Evolutionary conservation across 306 rosid species (phyloP).

Genomic region (Cajanus cajan): DNA sequence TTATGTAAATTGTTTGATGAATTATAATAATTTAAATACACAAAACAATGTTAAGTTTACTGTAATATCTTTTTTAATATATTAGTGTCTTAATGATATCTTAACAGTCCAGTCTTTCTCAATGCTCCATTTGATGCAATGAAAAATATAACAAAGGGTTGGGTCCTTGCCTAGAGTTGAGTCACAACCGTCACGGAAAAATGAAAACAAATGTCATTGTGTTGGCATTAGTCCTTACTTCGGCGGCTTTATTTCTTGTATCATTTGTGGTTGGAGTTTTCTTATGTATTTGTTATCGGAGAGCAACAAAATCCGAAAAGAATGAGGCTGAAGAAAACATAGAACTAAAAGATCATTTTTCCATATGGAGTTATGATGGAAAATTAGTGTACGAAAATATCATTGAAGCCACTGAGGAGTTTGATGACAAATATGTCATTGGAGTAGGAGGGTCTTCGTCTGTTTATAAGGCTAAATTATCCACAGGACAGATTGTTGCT

Average conservation of each 20-base stretch:
- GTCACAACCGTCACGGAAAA: neutral
- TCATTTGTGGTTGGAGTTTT: neutral
- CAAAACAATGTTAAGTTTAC: too few species aligned
- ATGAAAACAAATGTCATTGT: neutral
- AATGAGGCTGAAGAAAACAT: neutral
- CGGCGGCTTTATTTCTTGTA: neutral
- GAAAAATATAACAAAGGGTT: too few species aligned
- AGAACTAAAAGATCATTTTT: neutral
- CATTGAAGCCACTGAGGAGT: constrained; percentile 12
- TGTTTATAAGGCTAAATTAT: constrained; percentile 5
- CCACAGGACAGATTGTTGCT: neutral
- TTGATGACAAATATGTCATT: neutral
- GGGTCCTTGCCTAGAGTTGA: neutral
- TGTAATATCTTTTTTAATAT: too few species aligned
- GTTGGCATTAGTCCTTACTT: neutral
- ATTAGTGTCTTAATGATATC: neutral
- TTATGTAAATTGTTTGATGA: too few species aligned
- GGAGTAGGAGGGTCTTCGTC: neutral
- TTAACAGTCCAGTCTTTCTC: too few species aligned
- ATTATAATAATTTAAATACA: too few species aligned
- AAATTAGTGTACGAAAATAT: constrained; percentile 1
- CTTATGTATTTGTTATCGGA: neutral
- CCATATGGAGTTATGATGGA: neutral
- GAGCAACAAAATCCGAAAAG: neutral
- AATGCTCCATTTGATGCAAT: too few species aligned